These are phyloP conservation scores for Candida pseudoviswanathii DNA, from an alignment of 1,139 yeast species.

Conservation along the genomic window DNA sequence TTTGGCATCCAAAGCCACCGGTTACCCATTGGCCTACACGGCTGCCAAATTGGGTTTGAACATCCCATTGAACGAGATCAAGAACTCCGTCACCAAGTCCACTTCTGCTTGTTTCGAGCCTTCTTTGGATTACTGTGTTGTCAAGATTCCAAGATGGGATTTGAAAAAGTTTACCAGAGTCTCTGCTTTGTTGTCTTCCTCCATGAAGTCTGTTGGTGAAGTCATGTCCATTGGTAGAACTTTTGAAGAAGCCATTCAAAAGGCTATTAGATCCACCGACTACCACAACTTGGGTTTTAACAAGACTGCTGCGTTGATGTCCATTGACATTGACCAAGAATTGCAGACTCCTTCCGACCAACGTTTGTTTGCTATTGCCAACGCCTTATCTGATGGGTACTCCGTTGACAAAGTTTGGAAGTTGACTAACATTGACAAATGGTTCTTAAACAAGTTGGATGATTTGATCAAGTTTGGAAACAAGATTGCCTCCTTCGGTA, in stretches of 20 bases:
- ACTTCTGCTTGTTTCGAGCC: conserved; percentile 98
- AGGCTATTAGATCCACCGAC: conserved; percentile 98
- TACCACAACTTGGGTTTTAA: conserved; percentile 89
- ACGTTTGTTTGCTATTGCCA: conserved; percentile 98
- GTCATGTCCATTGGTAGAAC: conserved; percentile 99
- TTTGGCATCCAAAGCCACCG: conserved; percentile 97
- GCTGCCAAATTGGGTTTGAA: conserved; percentile 86
- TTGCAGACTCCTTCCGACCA: conserved; percentile 93
- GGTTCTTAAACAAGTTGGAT: conserved; percentile 89
- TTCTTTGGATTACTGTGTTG: conserved; percentile 92
- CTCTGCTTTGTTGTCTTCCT: conserved; percentile 40
- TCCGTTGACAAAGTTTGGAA: conserved; percentile 91
- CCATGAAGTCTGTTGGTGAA: conserved; percentile 99
- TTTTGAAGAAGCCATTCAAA: conserved; percentile 96
- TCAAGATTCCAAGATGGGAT: conserved; percentile 99
- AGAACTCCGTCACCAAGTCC: conserved; percentile 94
- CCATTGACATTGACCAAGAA: conserved; percentile 65
- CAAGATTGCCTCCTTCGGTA: conserved; percentile 59
- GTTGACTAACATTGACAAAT: conserved; percentile 87
- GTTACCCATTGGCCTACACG: conserved; percentile 96
- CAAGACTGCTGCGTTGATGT: conserved; percentile 33
- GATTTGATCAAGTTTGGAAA: conserved; percentile 72
- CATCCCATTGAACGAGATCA: conserved; percentile 90
- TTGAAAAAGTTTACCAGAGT: conserved; percentile 67
- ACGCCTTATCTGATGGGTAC: conserved; percentile 86